A percentile compares a stretch with the other conserved stretches of the same genome.
phyloP scores from a whole-genome alignment of 164 flowering plant species.

The Sedum album region DNA sequence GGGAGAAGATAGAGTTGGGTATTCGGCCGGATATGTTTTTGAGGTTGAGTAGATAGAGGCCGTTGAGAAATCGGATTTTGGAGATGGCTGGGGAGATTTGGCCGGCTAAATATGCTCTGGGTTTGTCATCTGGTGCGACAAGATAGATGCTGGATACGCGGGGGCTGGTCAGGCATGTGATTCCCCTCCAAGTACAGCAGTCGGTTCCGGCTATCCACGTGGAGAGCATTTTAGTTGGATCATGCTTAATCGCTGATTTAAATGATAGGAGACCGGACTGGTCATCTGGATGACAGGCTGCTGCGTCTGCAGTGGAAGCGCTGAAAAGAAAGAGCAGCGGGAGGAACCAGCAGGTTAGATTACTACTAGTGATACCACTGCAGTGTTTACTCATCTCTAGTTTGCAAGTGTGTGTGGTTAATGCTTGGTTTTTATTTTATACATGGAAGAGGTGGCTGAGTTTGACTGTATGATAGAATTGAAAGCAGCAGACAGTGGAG shows the following conservation, averaged over 20 bases:
- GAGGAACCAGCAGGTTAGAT: neutral
- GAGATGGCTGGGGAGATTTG: slow-evolving; percentile 44
- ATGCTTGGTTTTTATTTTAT: neutral
- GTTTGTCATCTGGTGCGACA: slow-evolving; percentile 22
- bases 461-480: too few species aligned
- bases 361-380: neutral
- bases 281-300: slow-evolving; percentile 52
- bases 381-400: neutral
- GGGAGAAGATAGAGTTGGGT: slow-evolving; percentile 33
- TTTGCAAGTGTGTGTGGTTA: neutral
- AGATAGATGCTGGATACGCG: slow-evolving; percentile 40
- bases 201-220: slow-evolving; percentile 59
- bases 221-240: slow-evolving; percentile 48
- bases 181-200: slow-evolving; percentile 59
- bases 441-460: too few species aligned
- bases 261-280: slow-evolving; percentile 44
- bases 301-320: slow-evolving; percentile 11
- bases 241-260: slow-evolving; percentile 45
- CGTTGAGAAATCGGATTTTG: slow-evolving; percentile 28
- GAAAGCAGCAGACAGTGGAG: too few species aligned
- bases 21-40: slow-evolving; percentile 43
- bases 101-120: slow-evolving; percentile 37
- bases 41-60: slow-evolving; percentile 35
- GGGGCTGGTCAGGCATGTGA: slow-evolving; percentile 25
- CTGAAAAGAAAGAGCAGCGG: neutral